These are phyloP conservation scores for Leptographium lundbergii DNA, from an alignment of 2,329 filamentous ascomycete genomes.

Conservation along the genomic window DNA sequence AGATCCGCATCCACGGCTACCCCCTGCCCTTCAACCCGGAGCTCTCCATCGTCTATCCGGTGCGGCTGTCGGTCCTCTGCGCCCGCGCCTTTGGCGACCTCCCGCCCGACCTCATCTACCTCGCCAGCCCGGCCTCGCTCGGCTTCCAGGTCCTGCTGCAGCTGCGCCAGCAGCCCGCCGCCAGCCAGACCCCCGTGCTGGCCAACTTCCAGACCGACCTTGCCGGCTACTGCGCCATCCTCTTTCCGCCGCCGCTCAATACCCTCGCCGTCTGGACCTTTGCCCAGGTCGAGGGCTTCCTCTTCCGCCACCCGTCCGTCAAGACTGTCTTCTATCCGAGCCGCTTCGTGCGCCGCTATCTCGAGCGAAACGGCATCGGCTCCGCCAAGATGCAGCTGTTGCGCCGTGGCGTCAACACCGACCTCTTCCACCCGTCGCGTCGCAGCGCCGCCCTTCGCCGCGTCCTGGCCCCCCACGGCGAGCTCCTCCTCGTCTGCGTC, in stretches of 20 bases:
- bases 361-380: constrained; percentile 43
- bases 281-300: constrained; percentile 49
- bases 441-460: constrained; percentile 38
- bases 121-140: constrained; percentile 55
- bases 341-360: constrained; percentile 47
- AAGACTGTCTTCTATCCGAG: constrained; percentile 59
- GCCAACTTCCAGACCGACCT: constrained; percentile 64
- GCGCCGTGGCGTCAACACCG: constrained; percentile 52
- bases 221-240: constrained; percentile 53
- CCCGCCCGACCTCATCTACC: constrained; percentile 53
- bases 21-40: constrained; percentile 61
- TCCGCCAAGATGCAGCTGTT: constrained; percentile 45
- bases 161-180: constrained; percentile 42
- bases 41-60: constrained; percentile 56
- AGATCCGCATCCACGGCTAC: constrained; percentile 50
- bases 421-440: constrained; percentile 43
- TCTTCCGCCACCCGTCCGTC: constrained; percentile 49
- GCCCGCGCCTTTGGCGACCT: constrained; percentile 40
- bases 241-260: constrained; percentile 53
- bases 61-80: constrained; percentile 50
- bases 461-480: constrained; percentile 45
- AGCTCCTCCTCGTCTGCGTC: constrained; percentile 53
- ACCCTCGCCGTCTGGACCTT: constrained; percentile 49
- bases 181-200: constrained; percentile 44
- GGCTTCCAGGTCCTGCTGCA: constrained; percentile 63